A percentile compares a stretch with the other conserved stretches of the same genome.
Conservation (phyloP, 2,329 filamentous ascomycete species). For the Beauveria australis region DNA sequence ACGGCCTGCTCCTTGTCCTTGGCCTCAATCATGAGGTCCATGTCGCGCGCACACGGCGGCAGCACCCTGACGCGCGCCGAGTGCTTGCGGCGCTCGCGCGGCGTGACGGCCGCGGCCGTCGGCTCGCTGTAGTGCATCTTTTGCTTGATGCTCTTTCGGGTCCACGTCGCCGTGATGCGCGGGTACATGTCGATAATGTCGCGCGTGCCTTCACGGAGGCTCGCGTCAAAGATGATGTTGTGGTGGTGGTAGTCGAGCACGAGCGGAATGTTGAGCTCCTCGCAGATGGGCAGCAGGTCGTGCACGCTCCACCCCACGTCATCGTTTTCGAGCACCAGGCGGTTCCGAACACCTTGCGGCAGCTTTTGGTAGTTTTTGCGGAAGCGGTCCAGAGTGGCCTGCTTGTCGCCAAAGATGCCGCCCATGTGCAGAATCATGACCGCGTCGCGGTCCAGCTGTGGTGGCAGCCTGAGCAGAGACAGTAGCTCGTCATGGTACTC, state of each 20-base stretch:
- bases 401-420: slow-evolving; percentile 81
- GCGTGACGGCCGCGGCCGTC: slow-evolving; percentile 55
- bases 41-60: slow-evolving; percentile 71
- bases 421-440: slow-evolving; percentile 95
- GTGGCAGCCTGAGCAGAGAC: slow-evolving; percentile 63
- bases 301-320: slow-evolving; percentile 91
- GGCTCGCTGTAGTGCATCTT: slow-evolving; percentile 98
- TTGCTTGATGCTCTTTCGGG: slow-evolving; percentile 72
- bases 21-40: slow-evolving; percentile 98
- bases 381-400: slow-evolving; percentile 69
- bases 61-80: slow-evolving; percentile 69
- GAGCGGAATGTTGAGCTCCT: slow-evolving; percentile 87
- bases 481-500: slow-evolving; percentile 86
- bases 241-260: slow-evolving; percentile 94
- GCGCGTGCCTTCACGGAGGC: slow-evolving; percentile 70
- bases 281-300: slow-evolving; percentile 79
- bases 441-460: slow-evolving; percentile 73
- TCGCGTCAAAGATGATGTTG: slow-evolving; percentile 79
- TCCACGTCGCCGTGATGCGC: slow-evolving; percentile 78
- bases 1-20: slow-evolving; percentile 98
- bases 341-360: slow-evolving; percentile 62
- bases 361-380: slow-evolving; percentile 62
- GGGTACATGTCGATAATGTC: slow-evolving; percentile 70
- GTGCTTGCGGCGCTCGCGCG: slow-evolving; percentile 74
- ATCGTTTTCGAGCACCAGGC: slow-evolving; percentile 88